Evolutionary conservation across 768 basidiomycete genomes (phyloP).

Genomic region (Suillus tomentosus): DNA sequence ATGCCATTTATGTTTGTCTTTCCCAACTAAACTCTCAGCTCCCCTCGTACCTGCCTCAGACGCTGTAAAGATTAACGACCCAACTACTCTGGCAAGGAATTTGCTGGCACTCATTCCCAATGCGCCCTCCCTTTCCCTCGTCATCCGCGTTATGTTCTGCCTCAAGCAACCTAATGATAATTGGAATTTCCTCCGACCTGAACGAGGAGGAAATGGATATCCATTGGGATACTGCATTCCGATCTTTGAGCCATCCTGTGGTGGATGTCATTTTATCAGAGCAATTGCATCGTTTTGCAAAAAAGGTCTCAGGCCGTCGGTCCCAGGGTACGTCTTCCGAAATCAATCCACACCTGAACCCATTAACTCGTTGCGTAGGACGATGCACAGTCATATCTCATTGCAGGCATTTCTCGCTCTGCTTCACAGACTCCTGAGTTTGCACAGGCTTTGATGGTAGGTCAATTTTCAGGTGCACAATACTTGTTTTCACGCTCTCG

Average conservation of each 20-base stretch:
- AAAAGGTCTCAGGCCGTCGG: constrained; percentile 54
- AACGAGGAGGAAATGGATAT: constrained; percentile 50
- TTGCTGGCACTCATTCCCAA: constrained; percentile 63
- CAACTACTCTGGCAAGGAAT: constrained; percentile 60
- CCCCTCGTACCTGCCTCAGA: constrained; percentile 55
- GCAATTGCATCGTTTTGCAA: constrained; percentile 53
- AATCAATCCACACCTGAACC: constrained; percentile 9
- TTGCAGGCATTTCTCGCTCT: constrained; percentile 62
- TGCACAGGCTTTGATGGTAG: constrained; percentile 47
- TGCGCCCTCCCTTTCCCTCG: constrained; percentile 61
- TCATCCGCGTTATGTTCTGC: constrained; percentile 76
- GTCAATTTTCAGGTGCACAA: constrained; percentile 4
- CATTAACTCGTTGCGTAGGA: constrained; percentile 37
- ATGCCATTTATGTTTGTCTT: neutral
- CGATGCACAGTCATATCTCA: constrained; percentile 54
- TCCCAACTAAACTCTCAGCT: constrained; percentile 43
- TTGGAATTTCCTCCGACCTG: constrained; percentile 76
- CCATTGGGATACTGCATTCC: constrained; percentile 59
- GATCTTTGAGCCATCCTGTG: constrained; percentile 57
- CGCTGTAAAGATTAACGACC: constrained; percentile 59
- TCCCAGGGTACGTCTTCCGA: constrained; percentile 46
- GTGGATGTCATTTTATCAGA: constrained; percentile 56
- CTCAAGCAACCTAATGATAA: constrained; percentile 79
- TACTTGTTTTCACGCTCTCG: constrained; percentile 15
- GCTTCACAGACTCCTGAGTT: constrained; percentile 64